Evolutionary conservation across 306 rosid species (phyloP).

Genomic region (Corylus avellana): DNA sequence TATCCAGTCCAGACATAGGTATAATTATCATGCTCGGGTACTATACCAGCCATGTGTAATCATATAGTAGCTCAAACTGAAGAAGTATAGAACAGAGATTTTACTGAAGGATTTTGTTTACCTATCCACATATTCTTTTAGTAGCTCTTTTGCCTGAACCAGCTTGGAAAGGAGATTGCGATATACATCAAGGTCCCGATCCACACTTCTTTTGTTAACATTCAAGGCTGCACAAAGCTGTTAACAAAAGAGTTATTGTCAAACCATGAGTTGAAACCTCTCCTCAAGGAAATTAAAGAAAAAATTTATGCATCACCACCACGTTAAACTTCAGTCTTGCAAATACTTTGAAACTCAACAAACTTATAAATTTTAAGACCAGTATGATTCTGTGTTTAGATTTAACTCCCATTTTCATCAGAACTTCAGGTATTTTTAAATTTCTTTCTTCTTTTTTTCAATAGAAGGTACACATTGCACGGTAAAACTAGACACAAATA

Average conservation of each 20-base stretch:
- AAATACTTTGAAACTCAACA: not conserved
- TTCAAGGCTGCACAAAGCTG: slow-evolving; percentile 86
- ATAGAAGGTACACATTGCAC: not conserved
- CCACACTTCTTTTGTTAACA: slow-evolving; percentile 81
- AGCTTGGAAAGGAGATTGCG: slow-evolving; percentile 93
- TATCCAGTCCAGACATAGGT: not conserved
- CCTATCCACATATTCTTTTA: slow-evolving; percentile 91
- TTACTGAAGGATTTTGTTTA: slow-evolving; percentile 34
- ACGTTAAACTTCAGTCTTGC: not conserved
- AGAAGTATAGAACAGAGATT: not conserved
- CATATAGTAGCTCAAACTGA: slow-evolving; percentile 6
- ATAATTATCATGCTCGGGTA: slow-evolving; percentile 7
- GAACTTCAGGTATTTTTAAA: not conserved
- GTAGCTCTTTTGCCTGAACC: slow-evolving; percentile 97
- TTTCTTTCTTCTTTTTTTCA: not conserved
- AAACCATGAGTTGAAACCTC: not conserved
- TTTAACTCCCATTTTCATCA: not conserved
- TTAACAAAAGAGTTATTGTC: slow-evolving; percentile 28
- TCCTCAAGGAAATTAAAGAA: not conserved
- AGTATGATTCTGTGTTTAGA: not conserved
- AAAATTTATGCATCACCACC: not conserved
- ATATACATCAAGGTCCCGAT: slow-evolving; percentile 94
- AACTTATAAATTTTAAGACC: not conserved
- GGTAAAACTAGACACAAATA: not conserved
- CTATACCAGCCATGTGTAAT: not conserved